Conservation (phyloP, 768 basidiomycete species). For the Tephrocybe rancida region DNA sequence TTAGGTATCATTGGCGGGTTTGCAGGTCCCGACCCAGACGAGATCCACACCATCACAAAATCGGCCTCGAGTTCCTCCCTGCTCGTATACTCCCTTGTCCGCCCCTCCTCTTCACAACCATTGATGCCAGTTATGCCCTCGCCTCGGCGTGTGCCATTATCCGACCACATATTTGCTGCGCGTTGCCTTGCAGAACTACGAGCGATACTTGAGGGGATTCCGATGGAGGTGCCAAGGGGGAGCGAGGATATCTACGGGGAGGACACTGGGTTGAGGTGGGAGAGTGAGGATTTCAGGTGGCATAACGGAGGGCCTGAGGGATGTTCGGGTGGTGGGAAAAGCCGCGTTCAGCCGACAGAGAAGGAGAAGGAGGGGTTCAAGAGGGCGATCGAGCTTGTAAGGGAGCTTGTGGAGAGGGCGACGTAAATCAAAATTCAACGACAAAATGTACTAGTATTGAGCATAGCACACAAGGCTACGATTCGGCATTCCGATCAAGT, state of each 20-base stretch:
- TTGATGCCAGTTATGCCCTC: neutral
- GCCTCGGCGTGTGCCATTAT: neutral
- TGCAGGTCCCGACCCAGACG: neutral
- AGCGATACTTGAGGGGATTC: neutral
- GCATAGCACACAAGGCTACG: too few relatives aligned
- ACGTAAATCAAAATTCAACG: too few relatives aligned
- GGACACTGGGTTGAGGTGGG: neutral
- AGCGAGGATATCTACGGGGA: conserved; percentile 2
- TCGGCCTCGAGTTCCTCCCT: neutral
- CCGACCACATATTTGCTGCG: neutral
- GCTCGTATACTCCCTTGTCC: neutral
- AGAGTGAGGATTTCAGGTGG: conserved; percentile 2
- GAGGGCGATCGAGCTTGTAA: neutral
- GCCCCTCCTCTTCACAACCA: neutral
- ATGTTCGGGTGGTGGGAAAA: neutral
- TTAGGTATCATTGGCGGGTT: neutral
- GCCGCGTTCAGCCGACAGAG: conserved; percentile 1
- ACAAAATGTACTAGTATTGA: too few relatives aligned
- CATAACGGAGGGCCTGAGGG: neutral
- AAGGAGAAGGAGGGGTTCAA: conserved; percentile 1
- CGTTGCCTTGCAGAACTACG: neutral
- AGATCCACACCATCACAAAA: conserved; percentile 2
- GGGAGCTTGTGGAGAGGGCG: neutral
- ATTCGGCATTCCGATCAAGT: too few relatives aligned
- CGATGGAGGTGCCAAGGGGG: neutral